Evolutionary conservation across 345 rosid genomes (phyloP).

Genomic region (Abelmoschus esculentus): DNA sequence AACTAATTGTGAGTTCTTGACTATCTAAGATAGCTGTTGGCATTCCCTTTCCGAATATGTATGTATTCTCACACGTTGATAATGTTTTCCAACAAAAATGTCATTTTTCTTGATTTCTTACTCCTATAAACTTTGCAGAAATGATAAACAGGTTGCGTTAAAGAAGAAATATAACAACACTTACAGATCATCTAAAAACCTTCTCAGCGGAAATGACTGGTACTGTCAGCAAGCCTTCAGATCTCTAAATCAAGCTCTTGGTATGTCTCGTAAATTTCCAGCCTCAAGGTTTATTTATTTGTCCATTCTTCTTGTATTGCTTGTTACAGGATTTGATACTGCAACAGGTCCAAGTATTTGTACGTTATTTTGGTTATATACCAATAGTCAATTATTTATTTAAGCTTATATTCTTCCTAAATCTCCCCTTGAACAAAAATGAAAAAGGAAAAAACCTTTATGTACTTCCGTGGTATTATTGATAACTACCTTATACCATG

Average conservation of each 20-base stretch:
- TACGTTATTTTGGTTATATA: not conserved
- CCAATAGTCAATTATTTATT: not conserved
- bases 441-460: not conserved
- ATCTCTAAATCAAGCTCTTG: constrained; percentile 93
- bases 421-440: not conserved
- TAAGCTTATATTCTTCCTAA: not conserved
- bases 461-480: not conserved
- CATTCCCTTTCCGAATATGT: constrained; percentile 96
- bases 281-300: not conserved
- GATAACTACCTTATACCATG: constrained; percentile 13
- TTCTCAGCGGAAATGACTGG: constrained; percentile 90
- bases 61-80: constrained; percentile 21
- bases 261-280: constrained; percentile 27
- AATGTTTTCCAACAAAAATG: not conserved
- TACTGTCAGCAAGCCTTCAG: constrained; percentile 95
- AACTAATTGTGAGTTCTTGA: constrained; percentile 40
- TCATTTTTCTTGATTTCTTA: constrained; percentile 13
- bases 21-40: constrained; percentile 77
- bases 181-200: constrained; percentile 66
- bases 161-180: constrained; percentile 85
- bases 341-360: not conserved
- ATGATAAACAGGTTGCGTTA: constrained; percentile 68
- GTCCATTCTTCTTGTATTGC: not conserved
- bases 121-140: constrained; percentile 35
- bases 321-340: constrained; percentile 1